These are phyloP conservation scores for Colletotrichum incanum DNA, from an alignment of 2,329 filamentous ascomycete species.

Conservation along the genomic window DNA sequence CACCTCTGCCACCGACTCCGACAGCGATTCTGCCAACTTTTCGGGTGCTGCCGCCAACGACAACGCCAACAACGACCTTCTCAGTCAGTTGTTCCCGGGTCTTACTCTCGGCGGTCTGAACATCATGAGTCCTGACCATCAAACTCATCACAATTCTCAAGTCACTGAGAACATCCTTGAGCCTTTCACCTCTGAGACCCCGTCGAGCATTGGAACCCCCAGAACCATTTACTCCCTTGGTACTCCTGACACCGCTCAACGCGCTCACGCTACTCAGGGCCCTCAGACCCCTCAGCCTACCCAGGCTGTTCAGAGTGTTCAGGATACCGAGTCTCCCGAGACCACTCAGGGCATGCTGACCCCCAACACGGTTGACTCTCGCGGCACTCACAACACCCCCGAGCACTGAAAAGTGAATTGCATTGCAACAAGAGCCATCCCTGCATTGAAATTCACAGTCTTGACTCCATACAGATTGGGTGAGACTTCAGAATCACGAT, in stretches of 20 bases:
- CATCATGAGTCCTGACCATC: background rate
- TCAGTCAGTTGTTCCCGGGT: background rate
- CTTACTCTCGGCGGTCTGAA: background rate
- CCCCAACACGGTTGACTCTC: background rate
- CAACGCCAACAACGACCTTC: background rate
- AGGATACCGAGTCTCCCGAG: background rate
- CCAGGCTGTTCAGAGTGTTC: background rate
- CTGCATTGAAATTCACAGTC: no score
- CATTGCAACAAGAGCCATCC: background rate
- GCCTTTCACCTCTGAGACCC: background rate
- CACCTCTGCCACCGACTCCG: background rate
- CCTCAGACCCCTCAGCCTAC: background rate
- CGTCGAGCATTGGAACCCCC: slow-evolving; percentile 3
- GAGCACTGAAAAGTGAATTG: background rate
- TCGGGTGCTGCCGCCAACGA: background rate
- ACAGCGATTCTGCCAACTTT: background rate
- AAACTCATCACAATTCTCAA: background rate
- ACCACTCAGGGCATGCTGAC: background rate
- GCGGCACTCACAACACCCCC: background rate
- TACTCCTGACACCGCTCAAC: background rate
- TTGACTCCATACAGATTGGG: background rate
- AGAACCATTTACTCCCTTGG: background rate
- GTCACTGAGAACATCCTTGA: background rate
- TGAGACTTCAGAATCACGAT: background rate
- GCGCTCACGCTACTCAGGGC: background rate